phyloP scores from a whole-genome alignment of 257 asterid species.

The Plantago ovata region DNA sequence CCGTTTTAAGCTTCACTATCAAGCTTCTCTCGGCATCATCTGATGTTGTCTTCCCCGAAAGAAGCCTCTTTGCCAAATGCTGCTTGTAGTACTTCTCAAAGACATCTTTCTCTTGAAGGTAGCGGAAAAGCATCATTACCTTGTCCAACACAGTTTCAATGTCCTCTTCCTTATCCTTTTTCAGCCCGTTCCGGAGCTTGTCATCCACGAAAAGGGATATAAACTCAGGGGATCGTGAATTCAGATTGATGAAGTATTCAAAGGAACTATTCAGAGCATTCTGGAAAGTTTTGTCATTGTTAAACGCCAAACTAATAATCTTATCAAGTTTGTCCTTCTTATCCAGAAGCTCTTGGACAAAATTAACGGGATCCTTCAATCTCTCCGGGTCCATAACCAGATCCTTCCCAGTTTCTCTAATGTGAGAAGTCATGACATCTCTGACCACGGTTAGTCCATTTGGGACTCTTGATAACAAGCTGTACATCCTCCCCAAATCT shows the following conservation, averaged over 20 bases:
- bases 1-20: constrained; percentile 60
- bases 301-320: constrained; percentile 44
- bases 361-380: constrained; percentile 76
- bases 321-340: constrained; percentile 45
- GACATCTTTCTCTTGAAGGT: constrained; percentile 67
- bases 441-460: constrained; percentile 60
- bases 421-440: constrained; percentile 78
- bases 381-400: constrained; percentile 85
- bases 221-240: constrained; percentile 57
- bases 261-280: constrained; percentile 56
- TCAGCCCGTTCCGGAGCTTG: constrained; percentile 52
- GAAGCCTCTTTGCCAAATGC: constrained; percentile 59
- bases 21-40: constrained; percentile 65
- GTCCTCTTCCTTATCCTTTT: constrained; percentile 57
- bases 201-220: constrained; percentile 62
- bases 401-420: constrained; percentile 79
- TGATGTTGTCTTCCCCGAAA: constrained; percentile 52
- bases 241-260: constrained; percentile 53
- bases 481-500: constrained; percentile 79
- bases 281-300: constrained; percentile 65
- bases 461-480: constrained; percentile 60
- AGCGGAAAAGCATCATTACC: constrained; percentile 63
- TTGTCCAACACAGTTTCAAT: constrained; percentile 52
- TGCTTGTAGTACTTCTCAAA: constrained; percentile 67
- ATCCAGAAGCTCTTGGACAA: constrained; percentile 64